These are phyloP conservation scores for Quillaja saponaria DNA, from an alignment of 306 rosid species.

Conservation along the genomic window DNA sequence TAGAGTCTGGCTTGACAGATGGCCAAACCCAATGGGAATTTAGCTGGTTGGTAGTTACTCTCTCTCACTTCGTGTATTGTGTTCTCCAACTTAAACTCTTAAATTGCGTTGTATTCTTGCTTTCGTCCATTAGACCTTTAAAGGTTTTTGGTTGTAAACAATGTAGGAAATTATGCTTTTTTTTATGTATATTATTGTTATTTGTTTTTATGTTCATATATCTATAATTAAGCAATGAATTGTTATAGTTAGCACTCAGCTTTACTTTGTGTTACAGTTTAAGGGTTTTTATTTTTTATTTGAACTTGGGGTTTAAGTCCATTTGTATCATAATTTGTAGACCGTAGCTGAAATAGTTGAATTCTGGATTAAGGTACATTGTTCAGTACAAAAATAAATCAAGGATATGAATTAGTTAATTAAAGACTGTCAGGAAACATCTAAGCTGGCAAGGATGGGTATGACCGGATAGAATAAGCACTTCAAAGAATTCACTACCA, in stretches of 20 bases:
- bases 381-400: too few relatives aligned
- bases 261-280: too few relatives aligned
- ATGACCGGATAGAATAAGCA: background rate
- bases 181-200: background rate
- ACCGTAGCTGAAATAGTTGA: too few relatives aligned
- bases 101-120: background rate
- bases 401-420: too few relatives aligned
- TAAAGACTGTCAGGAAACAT: background rate
- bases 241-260: too few relatives aligned
- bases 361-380: too few relatives aligned
- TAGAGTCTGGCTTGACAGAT: constrained; percentile 23
- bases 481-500: background rate
- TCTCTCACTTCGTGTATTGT: background rate
- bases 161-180: background rate
- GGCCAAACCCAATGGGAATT: constrained; percentile 54
- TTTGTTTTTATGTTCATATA: too few relatives aligned
- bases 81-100: too few relatives aligned
- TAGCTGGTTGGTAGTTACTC: constrained; percentile 47
- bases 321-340: too few relatives aligned
- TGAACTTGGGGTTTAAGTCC: too few relatives aligned
- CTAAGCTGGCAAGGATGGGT: background rate
- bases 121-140: constrained; percentile 4
- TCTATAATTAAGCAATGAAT: too few relatives aligned
- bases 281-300: too few relatives aligned
- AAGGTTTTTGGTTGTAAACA: background rate